These are phyloP conservation scores for Colletotrichum sp. DNA, from an alignment of 2,329 filamentous ascomycete species.

Conservation along the genomic window DNA sequence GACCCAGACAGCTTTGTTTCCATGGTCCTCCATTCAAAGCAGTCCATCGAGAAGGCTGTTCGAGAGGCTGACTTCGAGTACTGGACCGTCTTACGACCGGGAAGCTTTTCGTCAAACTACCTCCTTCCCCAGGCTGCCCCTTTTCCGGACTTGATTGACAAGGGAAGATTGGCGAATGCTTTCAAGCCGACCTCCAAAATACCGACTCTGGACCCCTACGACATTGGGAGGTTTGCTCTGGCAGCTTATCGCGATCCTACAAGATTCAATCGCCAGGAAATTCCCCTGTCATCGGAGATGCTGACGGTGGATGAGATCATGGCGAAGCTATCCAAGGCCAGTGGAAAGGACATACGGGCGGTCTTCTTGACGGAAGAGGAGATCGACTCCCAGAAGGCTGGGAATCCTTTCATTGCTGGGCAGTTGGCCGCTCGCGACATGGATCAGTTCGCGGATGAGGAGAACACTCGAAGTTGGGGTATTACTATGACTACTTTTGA, in stretches of 20 bases:
- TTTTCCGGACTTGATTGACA: constrained; percentile 42
- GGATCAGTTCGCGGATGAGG: constrained; percentile 38
- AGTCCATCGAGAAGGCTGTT: constrained; percentile 43
- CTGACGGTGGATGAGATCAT: constrained; percentile 40
- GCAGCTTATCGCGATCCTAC: constrained; percentile 46
- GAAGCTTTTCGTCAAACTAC: constrained; percentile 58
- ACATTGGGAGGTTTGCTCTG: constrained; percentile 50
- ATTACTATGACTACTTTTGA: constrained; percentile 47
- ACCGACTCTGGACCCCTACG: constrained; percentile 49
- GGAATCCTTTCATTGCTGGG: constrained; percentile 41
- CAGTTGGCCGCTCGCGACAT: constrained; percentile 41
- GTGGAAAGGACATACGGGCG: constrained; percentile 38
- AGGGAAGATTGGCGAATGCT: constrained; percentile 41
- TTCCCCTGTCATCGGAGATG: constrained; percentile 46
- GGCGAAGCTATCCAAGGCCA: constrained; percentile 35
- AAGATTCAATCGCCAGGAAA: constrained; percentile 42
- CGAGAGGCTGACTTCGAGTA: constrained; percentile 38
- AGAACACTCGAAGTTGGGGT: constrained; percentile 38
- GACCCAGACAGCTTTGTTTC: constrained; percentile 31
- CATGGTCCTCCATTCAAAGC: constrained; percentile 41
- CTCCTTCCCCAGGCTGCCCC: constrained; percentile 43
- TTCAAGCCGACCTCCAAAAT: constrained; percentile 38
- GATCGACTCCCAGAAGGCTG: constrained; percentile 33
- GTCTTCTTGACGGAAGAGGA: constrained; percentile 46
- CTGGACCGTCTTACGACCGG: constrained; percentile 56